A percentile compares a stretch with the other conserved stretches of the same genome.
These are phyloP conservation scores for Debaryomyces maramus DNA, from an alignment of 805 yeast species.

Conservation along the genomic window DNA sequence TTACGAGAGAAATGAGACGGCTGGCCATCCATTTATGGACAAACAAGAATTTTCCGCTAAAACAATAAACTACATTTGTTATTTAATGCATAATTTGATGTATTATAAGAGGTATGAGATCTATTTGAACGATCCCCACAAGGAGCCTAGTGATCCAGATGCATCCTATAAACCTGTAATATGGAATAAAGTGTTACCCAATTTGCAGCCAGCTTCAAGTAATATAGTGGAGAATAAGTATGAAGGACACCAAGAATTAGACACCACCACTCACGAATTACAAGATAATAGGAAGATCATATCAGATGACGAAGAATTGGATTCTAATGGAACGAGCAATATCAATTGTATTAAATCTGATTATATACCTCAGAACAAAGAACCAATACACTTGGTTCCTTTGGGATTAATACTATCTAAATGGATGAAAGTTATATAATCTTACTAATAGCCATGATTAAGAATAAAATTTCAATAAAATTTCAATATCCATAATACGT, in stretches of 20 bases:
- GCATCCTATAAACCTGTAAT: neutral
- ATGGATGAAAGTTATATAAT: conserved; percentile 9
- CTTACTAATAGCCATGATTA: too few species aligned
- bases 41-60: conserved; percentile 7
- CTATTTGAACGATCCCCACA: conserved; percentile 5
- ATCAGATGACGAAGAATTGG: too few species aligned
- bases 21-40: conserved; percentile 1
- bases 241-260: neutral
- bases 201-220: conserved; percentile 2
- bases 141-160: neutral
- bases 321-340: too few species aligned
- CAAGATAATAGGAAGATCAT: too few species aligned
- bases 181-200: conserved; percentile 6
- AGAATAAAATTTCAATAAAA: too few species aligned
- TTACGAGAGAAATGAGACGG: neutral
- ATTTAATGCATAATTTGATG: conserved; percentile 8
- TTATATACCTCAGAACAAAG: too few species aligned
- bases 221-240: neutral
- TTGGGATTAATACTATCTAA: conserved; percentile 14
- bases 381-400: conserved; percentile 2
- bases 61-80: conserved; percentile 9
- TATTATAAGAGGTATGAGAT: conserved; percentile 5
- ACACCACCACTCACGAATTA: neutral
- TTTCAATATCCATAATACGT: too few species aligned
- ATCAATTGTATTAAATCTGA: too few species aligned